A percentile compares a stretch with the other conserved stretches of the same genome.
phyloP scores from a whole-genome alignment of 1,284 basidiomycete genomes.

The Inonotus obliquus region DNA sequence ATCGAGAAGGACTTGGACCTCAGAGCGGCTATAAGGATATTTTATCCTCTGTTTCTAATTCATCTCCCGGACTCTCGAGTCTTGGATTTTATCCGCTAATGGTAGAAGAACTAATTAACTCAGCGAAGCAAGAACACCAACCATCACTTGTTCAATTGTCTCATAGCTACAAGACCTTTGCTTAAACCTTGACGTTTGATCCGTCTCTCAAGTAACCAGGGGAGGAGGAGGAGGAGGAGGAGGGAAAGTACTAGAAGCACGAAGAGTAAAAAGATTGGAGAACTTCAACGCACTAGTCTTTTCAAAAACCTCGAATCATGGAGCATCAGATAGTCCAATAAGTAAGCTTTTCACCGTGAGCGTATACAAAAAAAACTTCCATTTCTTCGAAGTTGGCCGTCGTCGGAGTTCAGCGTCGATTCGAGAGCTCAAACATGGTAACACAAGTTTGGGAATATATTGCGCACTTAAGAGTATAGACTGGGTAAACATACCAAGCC shows the following conservation, averaged over 20 bases:
- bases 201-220: background rate
- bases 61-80: background rate
- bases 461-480: background rate
- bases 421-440: background rate
- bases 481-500: background rate
- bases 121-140: background rate
- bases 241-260: background rate
- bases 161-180: background rate
- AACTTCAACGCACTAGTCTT: background rate
- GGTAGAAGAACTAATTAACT: background rate
- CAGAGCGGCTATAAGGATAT: background rate
- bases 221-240: too few species aligned
- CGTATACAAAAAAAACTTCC: background rate
- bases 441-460: background rate
- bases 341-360: background rate
- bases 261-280: background rate
- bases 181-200: background rate
- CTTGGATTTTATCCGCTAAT: background rate
- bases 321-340: background rate
- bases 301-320: background rate
- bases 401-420: background rate
- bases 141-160: background rate
- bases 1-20: background rate
- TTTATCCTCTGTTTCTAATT: background rate
- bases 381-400: background rate